Conservation (phyloP, 2,329 filamentous ascomycete genomes). For the Herpomyces periplanetae region DNA sequence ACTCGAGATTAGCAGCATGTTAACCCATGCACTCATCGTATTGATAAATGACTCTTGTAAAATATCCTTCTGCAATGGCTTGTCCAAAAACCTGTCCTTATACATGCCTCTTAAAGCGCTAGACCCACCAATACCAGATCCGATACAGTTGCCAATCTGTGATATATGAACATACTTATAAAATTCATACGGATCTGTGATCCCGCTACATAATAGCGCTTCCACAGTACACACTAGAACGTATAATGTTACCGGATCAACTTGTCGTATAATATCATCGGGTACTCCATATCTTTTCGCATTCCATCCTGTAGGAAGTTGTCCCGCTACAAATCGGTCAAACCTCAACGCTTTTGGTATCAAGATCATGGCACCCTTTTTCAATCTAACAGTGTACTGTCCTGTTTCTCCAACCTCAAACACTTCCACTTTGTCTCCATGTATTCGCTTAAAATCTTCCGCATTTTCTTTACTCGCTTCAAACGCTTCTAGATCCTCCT, state of each 20-base stretch:
- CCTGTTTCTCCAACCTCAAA: constrained; percentile 79
- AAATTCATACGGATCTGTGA: constrained; percentile 96
- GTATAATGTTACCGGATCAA: constrained; percentile 80
- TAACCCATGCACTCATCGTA: constrained; percentile 97
- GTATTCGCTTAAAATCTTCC: constrained; percentile 81
- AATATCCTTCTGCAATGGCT: constrained; percentile 91
- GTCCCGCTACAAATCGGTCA: constrained; percentile 80
- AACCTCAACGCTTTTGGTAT: constrained; percentile 92
- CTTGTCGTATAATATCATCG: constrained; percentile 86
- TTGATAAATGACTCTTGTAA: constrained; percentile 99
- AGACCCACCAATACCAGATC: constrained; percentile 88
- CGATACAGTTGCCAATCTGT: constrained; percentile 87
- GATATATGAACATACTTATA: constrained; percentile 98
- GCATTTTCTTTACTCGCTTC: constrained; percentile 90
- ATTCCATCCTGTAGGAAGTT: constrained; percentile 88
- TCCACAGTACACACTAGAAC: constrained; percentile 79
- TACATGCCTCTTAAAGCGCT: constrained; percentile 84
- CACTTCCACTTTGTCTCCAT: constrained; percentile 85
- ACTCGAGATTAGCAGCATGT: constrained; percentile 88
- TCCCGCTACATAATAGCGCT: constrained; percentile 57
- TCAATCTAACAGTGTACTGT: constrained; percentile 71
- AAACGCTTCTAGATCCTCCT: constrained; percentile 86
- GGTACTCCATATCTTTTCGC: constrained; percentile 82
- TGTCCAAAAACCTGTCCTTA: constrained; percentile 82
- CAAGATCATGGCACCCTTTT: constrained; percentile 72